Evolutionary conservation across 2,329 filamentous ascomycete species (phyloP), one percentile per base, ranked within the genome.

Genomic region (Podosphaera fusca): DNA sequence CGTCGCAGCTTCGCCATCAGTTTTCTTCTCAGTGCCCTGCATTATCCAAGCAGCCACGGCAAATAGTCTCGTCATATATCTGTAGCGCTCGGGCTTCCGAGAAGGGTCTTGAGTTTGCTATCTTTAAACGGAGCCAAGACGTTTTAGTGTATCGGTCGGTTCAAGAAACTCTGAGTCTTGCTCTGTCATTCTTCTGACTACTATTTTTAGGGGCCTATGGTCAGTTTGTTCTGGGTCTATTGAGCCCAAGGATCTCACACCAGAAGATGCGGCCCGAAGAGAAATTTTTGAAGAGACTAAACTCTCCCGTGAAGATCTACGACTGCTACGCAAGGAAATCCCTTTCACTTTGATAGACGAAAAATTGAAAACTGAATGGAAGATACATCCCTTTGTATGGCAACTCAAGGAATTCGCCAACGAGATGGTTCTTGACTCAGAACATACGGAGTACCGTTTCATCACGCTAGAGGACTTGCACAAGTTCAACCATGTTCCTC

Each of bases 201-300:
- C 60, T 49, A 12, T 55, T 61, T 49, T 34, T 59, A 75, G 74
- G 63, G 74, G 74, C 63, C 79, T 75, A 63, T 73, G 80, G 55
- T 80, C 78, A 0, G 77, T 80, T 0, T 75, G 84, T 21, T 80
- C 80, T 0, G 81, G 81, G 42, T 75, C 72, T 57, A 75, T 85
- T 55, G 76, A 82, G 2, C 56, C 69, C 4, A 64, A 67, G 0
- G 81, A 84, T 61, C 58, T 68, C 2, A 72, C 67, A 30, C 75
- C 80, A 0, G 65, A 80, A 4, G 69, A 71, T 2, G 75, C 81
- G 0, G 81, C 81, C 33, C 76, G 76, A 72, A 74, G 81, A 12
- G 80, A 84, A 66, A 70, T 85, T 30, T 63, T 66, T 4, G 80
- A 84, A 64, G 81, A 84, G 65, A 84, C 81, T 0, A 71, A 69